Evolutionary conservation across 345 rosid genomes (phyloP).

Genomic region (Pistacia vera): DNA sequence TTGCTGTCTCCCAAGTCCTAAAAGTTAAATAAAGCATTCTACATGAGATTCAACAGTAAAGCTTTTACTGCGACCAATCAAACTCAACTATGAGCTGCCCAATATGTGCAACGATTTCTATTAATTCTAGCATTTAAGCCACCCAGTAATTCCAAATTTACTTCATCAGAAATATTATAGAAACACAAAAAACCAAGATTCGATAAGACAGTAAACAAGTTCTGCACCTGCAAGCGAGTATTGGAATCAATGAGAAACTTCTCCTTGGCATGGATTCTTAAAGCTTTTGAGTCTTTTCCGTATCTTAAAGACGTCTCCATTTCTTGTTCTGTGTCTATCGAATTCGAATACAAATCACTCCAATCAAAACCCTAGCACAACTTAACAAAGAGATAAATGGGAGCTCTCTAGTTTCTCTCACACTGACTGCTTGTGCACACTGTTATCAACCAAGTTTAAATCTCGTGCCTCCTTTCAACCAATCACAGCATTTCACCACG

Average conservation of each 20-base stretch:
- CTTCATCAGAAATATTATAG: background rate
- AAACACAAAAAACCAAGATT: background rate
- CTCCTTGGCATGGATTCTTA: slow-evolving; percentile 89
- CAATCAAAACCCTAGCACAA: slow-evolving; percentile 3
- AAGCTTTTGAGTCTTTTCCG: slow-evolving; percentile 55
- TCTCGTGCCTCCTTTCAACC: background rate
- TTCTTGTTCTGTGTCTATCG: background rate
- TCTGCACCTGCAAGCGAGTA: slow-evolving; percentile 72
- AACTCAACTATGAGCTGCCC: slow-evolving; percentile 9
- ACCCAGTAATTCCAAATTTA: background rate
- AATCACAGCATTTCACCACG: slow-evolving; percentile 6
- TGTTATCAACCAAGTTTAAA: background rate
- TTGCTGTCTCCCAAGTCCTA: background rate
- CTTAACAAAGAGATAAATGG: too few relatives aligned
- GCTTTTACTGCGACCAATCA: background rate
- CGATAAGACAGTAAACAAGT: too few relatives aligned
- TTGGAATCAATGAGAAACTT: slow-evolving; percentile 58
- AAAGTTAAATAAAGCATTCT: background rate
- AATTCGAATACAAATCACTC: background rate
- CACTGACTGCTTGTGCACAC: background rate
- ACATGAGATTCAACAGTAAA: background rate
- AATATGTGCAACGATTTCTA: background rate
- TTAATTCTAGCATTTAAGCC: background rate
- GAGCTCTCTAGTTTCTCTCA: too few relatives aligned
- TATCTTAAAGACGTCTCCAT: slow-evolving; percentile 93